These are phyloP conservation scores for Sequoia sempervirens DNA, from an alignment of 75 land plant species.

Conservation along the genomic window DNA sequence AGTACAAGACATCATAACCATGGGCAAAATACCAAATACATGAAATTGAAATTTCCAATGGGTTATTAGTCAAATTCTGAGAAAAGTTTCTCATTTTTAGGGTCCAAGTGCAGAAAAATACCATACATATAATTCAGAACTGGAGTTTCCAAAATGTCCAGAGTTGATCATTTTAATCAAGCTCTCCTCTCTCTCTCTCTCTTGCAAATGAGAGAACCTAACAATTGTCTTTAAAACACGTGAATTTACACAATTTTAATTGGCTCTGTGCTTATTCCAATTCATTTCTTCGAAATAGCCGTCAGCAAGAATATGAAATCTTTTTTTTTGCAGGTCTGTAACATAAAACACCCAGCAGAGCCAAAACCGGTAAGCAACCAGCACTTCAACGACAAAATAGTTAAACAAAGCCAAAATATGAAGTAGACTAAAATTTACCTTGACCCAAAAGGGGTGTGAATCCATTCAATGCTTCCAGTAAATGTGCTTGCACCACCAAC, in stretches of 20 bases:
- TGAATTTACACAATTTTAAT: neutral
- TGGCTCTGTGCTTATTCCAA: constrained; percentile 6
- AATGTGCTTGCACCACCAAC: constrained; percentile 9
- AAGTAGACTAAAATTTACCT: neutral
- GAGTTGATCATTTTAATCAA: neutral
- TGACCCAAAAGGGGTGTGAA: neutral
- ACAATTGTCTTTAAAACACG: constrained; percentile 5
- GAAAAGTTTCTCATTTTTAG: neutral
- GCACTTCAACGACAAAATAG: neutral
- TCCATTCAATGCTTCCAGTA: constrained; percentile 13
- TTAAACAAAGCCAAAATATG: neutral
- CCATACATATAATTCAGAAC: constrained; percentile 5
- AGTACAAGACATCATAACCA: neutral
- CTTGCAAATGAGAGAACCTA: constrained; percentile 5
- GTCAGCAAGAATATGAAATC: neutral
- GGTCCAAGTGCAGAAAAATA: constrained; percentile 1
- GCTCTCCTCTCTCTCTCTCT: neutral
- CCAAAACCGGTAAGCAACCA: neutral
- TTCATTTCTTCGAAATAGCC: constrained; percentile 2
- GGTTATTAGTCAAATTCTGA: constrained; percentile 3
- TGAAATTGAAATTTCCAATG: neutral
- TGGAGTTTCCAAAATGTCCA: constrained; percentile 8
- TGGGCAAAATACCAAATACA: neutral
- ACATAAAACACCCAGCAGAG: neutral
- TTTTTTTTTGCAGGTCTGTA: constrained; percentile 1